Evolutionary conservation across 352 stramenopile species (phyloP).

Genomic region (Phytophthora sp.): DNA sequence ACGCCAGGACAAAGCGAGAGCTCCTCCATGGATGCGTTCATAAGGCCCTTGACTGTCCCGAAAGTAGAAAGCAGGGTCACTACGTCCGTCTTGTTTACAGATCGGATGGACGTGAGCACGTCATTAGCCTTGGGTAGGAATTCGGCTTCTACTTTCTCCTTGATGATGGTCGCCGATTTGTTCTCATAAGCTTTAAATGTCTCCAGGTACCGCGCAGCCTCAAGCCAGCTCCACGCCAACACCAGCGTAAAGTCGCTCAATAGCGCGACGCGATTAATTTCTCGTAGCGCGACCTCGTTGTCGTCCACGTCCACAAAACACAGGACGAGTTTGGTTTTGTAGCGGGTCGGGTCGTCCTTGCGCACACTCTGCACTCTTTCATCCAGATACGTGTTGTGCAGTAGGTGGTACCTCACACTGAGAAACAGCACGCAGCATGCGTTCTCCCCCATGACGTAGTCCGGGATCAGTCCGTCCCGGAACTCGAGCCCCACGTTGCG

Average conservation of each 20-base stretch:
- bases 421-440: constrained; percentile 92
- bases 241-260: constrained; percentile 94
- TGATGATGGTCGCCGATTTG: constrained; percentile 94
- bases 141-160: constrained; percentile 92
- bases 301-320: constrained; percentile 97
- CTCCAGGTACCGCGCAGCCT: constrained; percentile 96
- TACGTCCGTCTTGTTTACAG: constrained; percentile 97
- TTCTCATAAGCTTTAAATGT: constrained; percentile 97
- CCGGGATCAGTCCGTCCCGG: constrained; percentile 89
- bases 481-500: constrained; percentile 94
- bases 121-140: constrained; percentile 93
- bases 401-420: constrained; percentile 89
- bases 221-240: constrained; percentile 93
- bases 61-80: constrained; percentile 94
- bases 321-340: constrained; percentile 92
- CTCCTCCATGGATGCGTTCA: constrained; percentile 93
- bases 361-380: constrained; percentile 91
- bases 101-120: constrained; percentile 89
- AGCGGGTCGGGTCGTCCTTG: constrained; percentile 70
- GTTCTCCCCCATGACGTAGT: constrained; percentile 93
- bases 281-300: constrained; percentile 90
- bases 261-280: constrained; percentile 94
- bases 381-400: constrained; percentile 92
- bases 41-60: constrained; percentile 83
- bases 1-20: constrained; percentile 94